Evolutionary conservation across 495 filamentous ascomycete species (phyloP), one percentile per base, ranked within the genome.

Genomic region (Aspergillus sclerotioniger): DNA sequence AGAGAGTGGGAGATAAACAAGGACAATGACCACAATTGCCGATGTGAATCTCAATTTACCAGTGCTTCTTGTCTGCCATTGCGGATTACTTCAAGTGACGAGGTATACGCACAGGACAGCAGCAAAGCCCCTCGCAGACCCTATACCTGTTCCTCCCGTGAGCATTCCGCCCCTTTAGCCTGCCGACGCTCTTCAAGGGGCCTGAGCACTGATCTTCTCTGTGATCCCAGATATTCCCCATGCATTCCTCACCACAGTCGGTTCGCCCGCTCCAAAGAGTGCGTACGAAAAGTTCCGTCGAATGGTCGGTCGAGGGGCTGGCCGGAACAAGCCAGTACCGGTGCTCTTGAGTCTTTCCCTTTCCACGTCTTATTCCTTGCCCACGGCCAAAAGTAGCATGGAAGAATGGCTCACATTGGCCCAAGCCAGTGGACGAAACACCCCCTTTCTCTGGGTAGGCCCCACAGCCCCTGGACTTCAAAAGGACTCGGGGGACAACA

Each of bases 361-460:
- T 10, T 62, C 69, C 43, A 72, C 69, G 1, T 71, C 68, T 0
- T 69, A 77, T 41, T 71, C 71, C n/a, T 60, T 68, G 49, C 16
- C 62, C 12, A 62, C 61, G 9, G 71, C 77, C 28, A 68, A 63
- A 5, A 55, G 53, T 47, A 73, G 73, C 39, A 74, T 82, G 68
- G 73, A 80, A 21, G 77, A 80, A 67, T 80, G 74, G 76, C 59
- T 73, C 35, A 50, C 62, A 8, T 51, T 80, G 6, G 72, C 76
- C 29, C 63, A 69, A 51, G 46, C 61, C 47, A 74, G 69, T 21
- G 61, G 62, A 52, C 66, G 69, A 4, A 74, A 73, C 28, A 71
- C 72, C 8, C 79, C 78, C 2, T 75, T 82, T 54, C 69, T 82
- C 20, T 80, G 76, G 71, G 41, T 80, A 10, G 74, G 77, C n/a